These are phyloP conservation scores for Rhexocercosporidium sp. DNA, from an alignment of 2,329 filamentous ascomycete genomes.

Conservation along the genomic window DNA sequence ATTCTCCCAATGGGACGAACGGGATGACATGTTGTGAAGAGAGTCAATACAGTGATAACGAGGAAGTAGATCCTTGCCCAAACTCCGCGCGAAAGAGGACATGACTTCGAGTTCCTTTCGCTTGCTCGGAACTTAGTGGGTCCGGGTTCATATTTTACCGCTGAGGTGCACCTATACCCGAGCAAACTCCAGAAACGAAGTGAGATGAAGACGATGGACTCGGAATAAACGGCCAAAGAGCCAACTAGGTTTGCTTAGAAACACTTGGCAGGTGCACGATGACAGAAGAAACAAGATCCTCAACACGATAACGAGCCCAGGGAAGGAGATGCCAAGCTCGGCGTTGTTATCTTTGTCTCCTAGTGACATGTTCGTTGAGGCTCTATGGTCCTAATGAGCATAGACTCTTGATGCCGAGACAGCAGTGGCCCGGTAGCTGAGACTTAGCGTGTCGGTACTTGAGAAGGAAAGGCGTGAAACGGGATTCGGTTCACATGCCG, in stretches of 20 bases:
- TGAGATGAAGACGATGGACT: background rate
- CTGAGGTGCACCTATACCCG: background rate
- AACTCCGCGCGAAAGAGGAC: background rate
- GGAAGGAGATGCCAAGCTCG: slow-evolving; percentile 15
- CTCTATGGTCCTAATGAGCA: slow-evolving; percentile 4
- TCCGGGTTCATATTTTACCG: background rate
- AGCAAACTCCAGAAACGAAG: background rate
- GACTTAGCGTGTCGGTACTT: slow-evolving; percentile 14
- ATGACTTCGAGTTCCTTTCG: background rate
- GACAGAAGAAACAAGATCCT: background rate
- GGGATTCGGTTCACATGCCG: slow-evolving; percentile 7
- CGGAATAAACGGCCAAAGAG: background rate
- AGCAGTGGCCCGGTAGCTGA: background rate
- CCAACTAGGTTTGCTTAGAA: background rate
- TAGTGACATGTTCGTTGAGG: slow-evolving; percentile 12
- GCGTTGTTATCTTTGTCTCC: slow-evolving; percentile 6
- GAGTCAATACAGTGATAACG: background rate
- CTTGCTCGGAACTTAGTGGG: background rate
- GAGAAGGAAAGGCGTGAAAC: slow-evolving; percentile 15
- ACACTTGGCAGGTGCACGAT: background rate
- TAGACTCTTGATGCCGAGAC: slow-evolving; percentile 13
- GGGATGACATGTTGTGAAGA: background rate
- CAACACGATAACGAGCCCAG: background rate
- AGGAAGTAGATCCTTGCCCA: background rate
- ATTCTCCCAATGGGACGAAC: background rate